Base-by-base conservation (phyloP, 1,139 yeast species). In the Blastobotrys proliferans region DNA sequence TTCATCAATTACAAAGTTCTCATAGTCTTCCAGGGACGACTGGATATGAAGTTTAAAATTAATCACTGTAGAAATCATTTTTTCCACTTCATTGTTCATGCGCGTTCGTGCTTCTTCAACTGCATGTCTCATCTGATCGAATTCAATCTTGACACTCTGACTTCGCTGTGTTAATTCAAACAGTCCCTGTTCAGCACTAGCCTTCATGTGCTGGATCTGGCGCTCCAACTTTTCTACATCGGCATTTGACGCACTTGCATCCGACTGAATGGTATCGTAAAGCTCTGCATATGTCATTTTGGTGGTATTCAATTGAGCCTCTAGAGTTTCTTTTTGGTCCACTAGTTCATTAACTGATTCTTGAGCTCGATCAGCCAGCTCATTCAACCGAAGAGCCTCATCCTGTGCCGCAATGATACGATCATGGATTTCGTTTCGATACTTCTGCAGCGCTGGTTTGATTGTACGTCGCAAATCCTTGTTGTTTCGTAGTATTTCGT, bases 211-310 rank as follows among this genome's bases (percentile, higher is more conserved):
- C 43, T 78, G 74, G 35, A 82, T 65, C 47, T 81, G 86, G 31
- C 79, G 72, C 48, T 80, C 85, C 41, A 79, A 63, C 54, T 74
- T 75, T 56, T 82, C 90, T 40, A 81, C 76, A 57, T 83, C 87
- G 18, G 81, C 74, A 42, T 77, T 74, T 46, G 78, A 74, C 25
- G 76, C 66, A 31, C 76, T 68, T 24, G 76, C 66, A 51, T 79
- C 79, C 48, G 76, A 69, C 42, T 73, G 68, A 74, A 77, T 74
- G 33, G 76, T 69, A 50, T 78, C 79, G 56, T 73, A 72, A 16
- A 77, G 68, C 42, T 78, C 80, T 42, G 81, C 85, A 51, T 76
- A 77, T 24, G 72, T 71, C 28, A 73, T 66, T 53, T 79, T 79
- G 26, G 70, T 65, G 18, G 76, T 72, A 5, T 77, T 69, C 39